Evolutionary conservation across 495 filamentous ascomycete genomes (phyloP), one percentile per base, ranked within the genome.

Genomic region (Talaromyces proteolyticus): DNA sequence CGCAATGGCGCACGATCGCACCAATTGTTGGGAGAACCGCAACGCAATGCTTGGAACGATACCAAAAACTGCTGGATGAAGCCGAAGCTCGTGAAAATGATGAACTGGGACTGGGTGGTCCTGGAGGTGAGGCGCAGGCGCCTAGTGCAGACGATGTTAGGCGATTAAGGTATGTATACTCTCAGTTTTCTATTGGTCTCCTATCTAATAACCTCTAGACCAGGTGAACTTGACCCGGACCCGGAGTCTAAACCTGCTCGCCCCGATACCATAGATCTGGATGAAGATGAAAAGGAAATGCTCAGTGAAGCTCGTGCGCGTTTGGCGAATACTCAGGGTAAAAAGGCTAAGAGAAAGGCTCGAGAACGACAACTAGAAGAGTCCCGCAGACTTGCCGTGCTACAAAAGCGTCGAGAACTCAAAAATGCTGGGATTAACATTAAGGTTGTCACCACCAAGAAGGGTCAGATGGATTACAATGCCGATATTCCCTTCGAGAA

Each of bases 251-350:
- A 96, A 62, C 93, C 94, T 24, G 93, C 93, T n/a, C 80, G 90
- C 23, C 94, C 93, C 38, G 93, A 98, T 62, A 96, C 94, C 2
- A 92, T 97, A 62, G 93, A 98, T 68, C 78, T 98, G 49, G 93
- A 98, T 60, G 93, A 98, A 70, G 93, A 97, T 61, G 94, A 98
- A 66, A 97, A 97, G 72, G 94, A 97, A 64, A 97, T 97, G 93
- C 71, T 98, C 57, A 96, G 91, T 65, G 93, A 98, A 69, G 93
- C 93, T 47, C 88, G 93, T 58, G 93, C 93, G 50, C 87, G 93
- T 69, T 73, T 98, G 49, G 93, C 94, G 34, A 98, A 98, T 58
- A 96, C 92, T 26, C 91, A 96, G 66, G 93, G 93, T 64, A 97
- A 98, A 72, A 98, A 98, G 75, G 94, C 93, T 5, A 98, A 98